These are phyloP conservation scores for Picea sitchensis DNA, from an alignment of 75 land plant genomes.

Conservation along the genomic window DNA sequence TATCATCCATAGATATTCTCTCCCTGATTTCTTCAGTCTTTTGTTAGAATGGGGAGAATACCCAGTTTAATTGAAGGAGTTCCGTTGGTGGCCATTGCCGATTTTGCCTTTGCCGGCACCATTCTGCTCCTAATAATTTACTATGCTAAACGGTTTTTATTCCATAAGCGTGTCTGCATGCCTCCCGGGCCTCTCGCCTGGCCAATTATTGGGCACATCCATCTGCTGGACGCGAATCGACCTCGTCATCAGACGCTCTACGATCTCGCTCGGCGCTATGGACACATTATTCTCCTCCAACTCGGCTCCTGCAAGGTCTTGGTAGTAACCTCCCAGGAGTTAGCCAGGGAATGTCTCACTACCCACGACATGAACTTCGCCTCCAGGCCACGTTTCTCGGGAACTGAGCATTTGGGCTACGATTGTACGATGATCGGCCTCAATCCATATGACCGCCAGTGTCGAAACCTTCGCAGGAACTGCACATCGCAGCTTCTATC, in stretches of 20 bases:
- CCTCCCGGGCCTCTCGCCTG: neutral
- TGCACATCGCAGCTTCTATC: no score
- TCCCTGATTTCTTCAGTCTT: no score
- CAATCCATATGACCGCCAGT: conserved; percentile 26
- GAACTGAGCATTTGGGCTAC: conserved; percentile 14
- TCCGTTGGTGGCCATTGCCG: no score
- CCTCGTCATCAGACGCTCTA: conserved; percentile 4
- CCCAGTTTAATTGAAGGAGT: no score
- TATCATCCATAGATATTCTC: no score
- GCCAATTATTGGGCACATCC: conserved; percentile 5
- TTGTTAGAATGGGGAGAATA: no score
- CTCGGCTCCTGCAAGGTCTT: conserved; percentile 11
- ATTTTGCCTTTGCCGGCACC: no score
- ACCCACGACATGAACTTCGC: conserved; percentile 28
- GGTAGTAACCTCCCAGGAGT: conserved; percentile 24
- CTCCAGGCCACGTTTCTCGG: conserved; percentile 1
- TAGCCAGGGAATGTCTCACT: conserved; percentile 31
- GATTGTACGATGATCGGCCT: conserved; percentile 24
- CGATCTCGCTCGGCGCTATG: neutral
- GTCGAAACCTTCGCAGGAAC: conserved; percentile 18
- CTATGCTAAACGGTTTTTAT: no score
- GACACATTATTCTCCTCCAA: conserved; percentile 7
- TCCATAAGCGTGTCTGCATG: no score
- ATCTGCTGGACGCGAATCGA: neutral
- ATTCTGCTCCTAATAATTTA: no score